Conservation (phyloP, 192 early-diverging fungal species). For the Fimicolochytrium jonesii region DNA sequence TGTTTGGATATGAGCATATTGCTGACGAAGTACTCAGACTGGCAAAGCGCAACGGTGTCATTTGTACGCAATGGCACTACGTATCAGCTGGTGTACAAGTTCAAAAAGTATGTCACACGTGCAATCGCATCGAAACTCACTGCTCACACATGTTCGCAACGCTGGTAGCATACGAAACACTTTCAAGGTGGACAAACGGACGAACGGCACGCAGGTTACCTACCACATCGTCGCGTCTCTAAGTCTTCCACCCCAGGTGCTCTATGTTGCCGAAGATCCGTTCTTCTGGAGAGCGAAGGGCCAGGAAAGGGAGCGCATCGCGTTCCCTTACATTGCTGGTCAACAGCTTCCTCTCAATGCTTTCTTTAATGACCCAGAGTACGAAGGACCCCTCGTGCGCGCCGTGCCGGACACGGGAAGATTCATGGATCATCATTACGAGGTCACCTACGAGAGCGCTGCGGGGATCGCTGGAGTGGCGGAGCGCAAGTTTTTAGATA, state of each 20-base stretch:
- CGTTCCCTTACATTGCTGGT: conserved; percentile 1
- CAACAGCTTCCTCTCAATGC: neutral
- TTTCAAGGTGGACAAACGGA: conserved; percentile 1
- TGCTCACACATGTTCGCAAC: neutral
- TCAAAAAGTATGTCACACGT: conserved; percentile 21
- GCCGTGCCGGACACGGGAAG: conserved; percentile 7
- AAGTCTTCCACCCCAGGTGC: conserved; percentile 7
- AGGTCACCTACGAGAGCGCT: neutral
- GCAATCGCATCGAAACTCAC: neutral
- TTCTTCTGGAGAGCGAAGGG: neutral
- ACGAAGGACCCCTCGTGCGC: neutral
- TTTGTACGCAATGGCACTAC: neutral
- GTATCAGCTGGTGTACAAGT: conserved; percentile 17
- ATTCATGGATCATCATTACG: conserved; percentile 19
- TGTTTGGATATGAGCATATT: neutral
- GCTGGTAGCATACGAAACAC: neutral
- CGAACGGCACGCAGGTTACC: neutral
- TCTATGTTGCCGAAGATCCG: neutral
- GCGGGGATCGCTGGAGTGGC: neutral
- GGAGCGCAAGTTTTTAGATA: conserved; percentile 6
- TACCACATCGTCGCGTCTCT: conserved; percentile 17
- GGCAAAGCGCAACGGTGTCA: neutral
- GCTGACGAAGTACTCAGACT: neutral
- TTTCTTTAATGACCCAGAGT: neutral
- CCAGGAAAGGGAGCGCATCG: neutral